Evolutionary conservation across 2,329 filamentous ascomycete genomes (phyloP).

Genomic region (Colletotrichum somersetense): DNA sequence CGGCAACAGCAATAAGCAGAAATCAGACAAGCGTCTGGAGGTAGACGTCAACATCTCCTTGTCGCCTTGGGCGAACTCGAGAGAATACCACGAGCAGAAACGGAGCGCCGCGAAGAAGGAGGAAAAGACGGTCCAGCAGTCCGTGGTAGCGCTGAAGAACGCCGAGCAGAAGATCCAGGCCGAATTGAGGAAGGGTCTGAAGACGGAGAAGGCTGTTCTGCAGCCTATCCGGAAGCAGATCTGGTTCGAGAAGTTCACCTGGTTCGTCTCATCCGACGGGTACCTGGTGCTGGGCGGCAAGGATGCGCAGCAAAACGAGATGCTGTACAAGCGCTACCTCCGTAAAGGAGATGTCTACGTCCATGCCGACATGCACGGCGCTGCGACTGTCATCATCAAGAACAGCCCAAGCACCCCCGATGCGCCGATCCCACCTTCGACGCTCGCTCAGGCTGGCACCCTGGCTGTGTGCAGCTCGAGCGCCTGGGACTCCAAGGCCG

Average conservation of each 20-base stretch:
- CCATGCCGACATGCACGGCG: constrained; percentile 88
- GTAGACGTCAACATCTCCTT: constrained; percentile 89
- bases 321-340: constrained; percentile 88
- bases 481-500: constrained; percentile 96
- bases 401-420: constrained; percentile 83
- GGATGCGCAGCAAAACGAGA: constrained; percentile 90
- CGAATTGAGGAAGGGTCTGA: constrained; percentile 87
- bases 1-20: constrained; percentile 51
- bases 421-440: constrained; percentile 91
- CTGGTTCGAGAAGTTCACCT: constrained; percentile 98
- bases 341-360: constrained; percentile 93
- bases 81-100: constrained; percentile 92
- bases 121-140: constrained; percentile 86
- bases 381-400: constrained; percentile 89
- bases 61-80: constrained; percentile 89
- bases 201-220: constrained; percentile 90
- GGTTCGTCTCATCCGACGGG: constrained; percentile 95
- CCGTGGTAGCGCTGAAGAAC: constrained; percentile 85
- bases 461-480: constrained; percentile 86
- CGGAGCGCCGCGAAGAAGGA: constrained; percentile 87
- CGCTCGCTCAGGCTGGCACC: constrained; percentile 89
- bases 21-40: constrained; percentile 66
- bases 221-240: constrained; percentile 85
- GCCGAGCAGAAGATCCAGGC: constrained; percentile 89
- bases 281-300: constrained; percentile 92